Conservation (phyloP, 306 rosid species). For the Myrica gale region DNA sequence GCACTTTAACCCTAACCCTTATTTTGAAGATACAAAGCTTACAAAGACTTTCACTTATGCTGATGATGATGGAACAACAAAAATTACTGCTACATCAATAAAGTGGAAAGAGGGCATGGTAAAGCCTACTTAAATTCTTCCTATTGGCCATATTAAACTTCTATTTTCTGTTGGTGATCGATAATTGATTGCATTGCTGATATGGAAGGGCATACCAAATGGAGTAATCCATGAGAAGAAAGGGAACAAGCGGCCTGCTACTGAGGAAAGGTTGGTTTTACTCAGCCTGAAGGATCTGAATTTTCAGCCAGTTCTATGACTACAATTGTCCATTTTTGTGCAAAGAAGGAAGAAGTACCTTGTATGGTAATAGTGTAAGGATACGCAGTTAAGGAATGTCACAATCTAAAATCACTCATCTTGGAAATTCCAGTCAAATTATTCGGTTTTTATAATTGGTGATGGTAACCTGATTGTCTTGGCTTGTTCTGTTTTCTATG, state of each 20-base stretch:
- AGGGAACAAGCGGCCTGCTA: conserved; percentile 76
- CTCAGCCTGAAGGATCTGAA: not conserved
- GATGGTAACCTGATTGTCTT: not conserved
- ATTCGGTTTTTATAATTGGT: not conserved
- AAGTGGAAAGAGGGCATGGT: conserved; percentile 97
- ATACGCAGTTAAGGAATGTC: not conserved
- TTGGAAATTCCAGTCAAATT: not conserved
- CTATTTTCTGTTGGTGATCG: not conserved
- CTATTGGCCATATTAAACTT: not conserved
- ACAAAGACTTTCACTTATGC: conserved; percentile 76
- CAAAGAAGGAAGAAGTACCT: not conserved
- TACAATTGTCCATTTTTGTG: not conserved
- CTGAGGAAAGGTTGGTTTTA: conserved; percentile 67
- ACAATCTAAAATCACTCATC: not conserved
- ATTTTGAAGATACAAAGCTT: conserved; percentile 79
- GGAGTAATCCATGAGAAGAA: conserved; percentile 76
- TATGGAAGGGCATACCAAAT: conserved; percentile 62
- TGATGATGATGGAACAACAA: conserved; percentile 79
- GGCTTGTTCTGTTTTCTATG: not conserved
- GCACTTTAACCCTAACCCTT: conserved; percentile 83
- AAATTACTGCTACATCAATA: conserved; percentile 75
- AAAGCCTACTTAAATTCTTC: conserved; percentile 16
- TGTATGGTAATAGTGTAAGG: not conserved
- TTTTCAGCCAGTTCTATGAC: not conserved
- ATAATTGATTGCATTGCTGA: conserved; percentile 14